These are phyloP conservation scores for Geotrichum ghanense DNA, from an alignment of 805 yeast genomes.

Conservation along the genomic window DNA sequence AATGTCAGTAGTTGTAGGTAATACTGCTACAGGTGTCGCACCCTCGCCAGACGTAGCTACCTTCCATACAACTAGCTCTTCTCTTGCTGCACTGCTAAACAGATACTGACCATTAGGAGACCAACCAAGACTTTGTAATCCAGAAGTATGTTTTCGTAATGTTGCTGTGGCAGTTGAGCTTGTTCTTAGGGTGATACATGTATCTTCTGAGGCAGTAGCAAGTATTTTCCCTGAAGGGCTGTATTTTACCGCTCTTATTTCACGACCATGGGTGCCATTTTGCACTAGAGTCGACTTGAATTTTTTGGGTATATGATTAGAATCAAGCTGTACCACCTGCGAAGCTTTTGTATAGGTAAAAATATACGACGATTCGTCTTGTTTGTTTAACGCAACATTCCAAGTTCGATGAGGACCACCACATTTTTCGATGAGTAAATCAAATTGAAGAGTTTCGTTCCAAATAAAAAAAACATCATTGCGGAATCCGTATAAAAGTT, in stretches of 20 bases:
- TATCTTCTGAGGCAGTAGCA: conserved; percentile 83
- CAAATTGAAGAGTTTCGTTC: conserved; percentile 70
- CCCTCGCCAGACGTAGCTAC: conserved; percentile 33
- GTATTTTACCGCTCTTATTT: conserved; percentile 65
- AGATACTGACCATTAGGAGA: conserved; percentile 23
- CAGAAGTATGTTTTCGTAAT: conserved; percentile 76
- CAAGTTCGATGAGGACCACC: conserved; percentile 91
- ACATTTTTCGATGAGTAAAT: conserved; percentile 58
- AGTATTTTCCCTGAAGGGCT: conserved; percentile 32
- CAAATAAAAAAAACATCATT: conserved; percentile 68
- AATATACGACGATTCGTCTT: conserved; percentile 24
- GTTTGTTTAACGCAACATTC: conserved; percentile 33
- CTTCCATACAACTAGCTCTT: conserved; percentile 79
- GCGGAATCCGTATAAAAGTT: conserved; percentile 65
- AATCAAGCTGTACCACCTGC: conserved; percentile 5
- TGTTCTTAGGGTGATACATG: conserved; percentile 53
- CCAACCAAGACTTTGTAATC: conserved; percentile 65
- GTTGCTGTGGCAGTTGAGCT: conserved; percentile 42
- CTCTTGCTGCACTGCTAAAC: conserved; percentile 58
- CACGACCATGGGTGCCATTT: conserved; percentile 84
- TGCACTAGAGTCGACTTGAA: conserved; percentile 24
- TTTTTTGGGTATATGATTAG: conserved; percentile 1
- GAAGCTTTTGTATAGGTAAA: conserved; percentile 54
- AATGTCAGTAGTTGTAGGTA: conserved; percentile 44
- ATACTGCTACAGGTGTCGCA: conserved; percentile 33